phyloP scores from a whole-genome alignment of 352 stramenopile species.

The Phytopythium ostracodes region DNA sequence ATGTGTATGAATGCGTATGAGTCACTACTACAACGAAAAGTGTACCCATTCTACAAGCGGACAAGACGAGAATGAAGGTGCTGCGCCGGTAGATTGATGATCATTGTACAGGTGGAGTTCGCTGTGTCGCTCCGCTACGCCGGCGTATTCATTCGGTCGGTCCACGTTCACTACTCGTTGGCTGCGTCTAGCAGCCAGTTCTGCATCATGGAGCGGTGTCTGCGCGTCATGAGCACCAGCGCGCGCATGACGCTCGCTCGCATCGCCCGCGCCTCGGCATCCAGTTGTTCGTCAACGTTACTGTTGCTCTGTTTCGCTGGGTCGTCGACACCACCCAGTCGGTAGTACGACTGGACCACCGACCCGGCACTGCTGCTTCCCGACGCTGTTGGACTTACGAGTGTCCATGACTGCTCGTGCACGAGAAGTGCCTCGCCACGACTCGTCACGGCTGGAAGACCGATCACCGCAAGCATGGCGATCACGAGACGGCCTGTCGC shows the following conservation, averaged over 20 bases:
- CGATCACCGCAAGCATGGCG: neutral
- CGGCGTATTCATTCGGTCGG: too few relatives aligned
- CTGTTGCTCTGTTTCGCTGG: neutral
- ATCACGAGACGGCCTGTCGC: neutral
- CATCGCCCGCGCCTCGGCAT: neutral
- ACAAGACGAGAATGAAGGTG: too few relatives aligned
- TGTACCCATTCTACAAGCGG: too few relatives aligned
- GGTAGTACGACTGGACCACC: neutral
- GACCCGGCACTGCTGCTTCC: neutral
- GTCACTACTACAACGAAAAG: too few relatives aligned
- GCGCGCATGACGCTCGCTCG: neutral
- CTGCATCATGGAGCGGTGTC: neutral
- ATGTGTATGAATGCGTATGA: too few relatives aligned
- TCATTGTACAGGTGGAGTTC: too few relatives aligned
- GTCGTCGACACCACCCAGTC: neutral
- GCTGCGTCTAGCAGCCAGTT: slow-evolving; percentile 2
- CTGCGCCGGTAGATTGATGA: too few relatives aligned
- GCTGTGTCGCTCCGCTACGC: too few relatives aligned
- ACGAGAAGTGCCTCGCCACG: neutral
- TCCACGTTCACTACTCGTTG: neutral
- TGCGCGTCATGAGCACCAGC: neutral
- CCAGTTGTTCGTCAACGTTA: too few relatives aligned
- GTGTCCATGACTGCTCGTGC: neutral
- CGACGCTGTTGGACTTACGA: neutral
- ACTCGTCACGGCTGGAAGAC: neutral